phyloP scores from a whole-genome alignment of 192 early-diverging fungal species.

The Linnemannia exigua region DNA sequence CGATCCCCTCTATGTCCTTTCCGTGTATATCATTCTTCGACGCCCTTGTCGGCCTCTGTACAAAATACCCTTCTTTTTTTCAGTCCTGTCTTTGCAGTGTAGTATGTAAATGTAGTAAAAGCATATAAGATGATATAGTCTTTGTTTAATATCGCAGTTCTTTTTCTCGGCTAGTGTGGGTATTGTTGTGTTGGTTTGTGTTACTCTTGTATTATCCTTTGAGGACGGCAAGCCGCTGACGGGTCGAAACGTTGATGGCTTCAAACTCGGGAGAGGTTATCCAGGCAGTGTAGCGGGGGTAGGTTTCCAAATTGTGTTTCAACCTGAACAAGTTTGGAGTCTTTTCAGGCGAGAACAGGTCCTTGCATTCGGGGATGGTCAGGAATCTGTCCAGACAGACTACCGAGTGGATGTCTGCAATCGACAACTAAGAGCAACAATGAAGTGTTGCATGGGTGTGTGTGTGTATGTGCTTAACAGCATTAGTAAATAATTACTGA shows the following conservation, averaged over 20 bases:
- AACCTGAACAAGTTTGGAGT: conserved; percentile 37
- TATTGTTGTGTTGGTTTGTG: too few species aligned
- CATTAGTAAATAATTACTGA: conserved; percentile 6
- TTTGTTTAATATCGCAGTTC: too few species aligned
- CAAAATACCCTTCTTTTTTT: background rate
- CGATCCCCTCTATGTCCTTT: background rate
- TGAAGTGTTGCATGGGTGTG: too few species aligned
- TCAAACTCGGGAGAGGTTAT: conserved; percentile 35
- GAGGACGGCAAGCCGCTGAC: conserved; percentile 35
- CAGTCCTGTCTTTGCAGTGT: background rate
- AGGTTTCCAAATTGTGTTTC: conserved; percentile 15
- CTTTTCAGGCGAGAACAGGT: conserved; percentile 15
- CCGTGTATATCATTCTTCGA: conserved; percentile 5
- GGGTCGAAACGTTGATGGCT: conserved; percentile 37
- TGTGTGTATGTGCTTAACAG: background rate
- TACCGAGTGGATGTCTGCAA: conserved; percentile 42
- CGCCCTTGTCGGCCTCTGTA: background rate
- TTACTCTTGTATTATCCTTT: conserved; percentile 10
- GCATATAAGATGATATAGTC: too few species aligned
- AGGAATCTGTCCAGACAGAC: conserved; percentile 40
- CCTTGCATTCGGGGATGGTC: conserved; percentile 42
- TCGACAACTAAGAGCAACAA: conserved; percentile 10
- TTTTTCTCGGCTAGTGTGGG: too few species aligned
- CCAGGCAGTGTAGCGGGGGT: conserved; percentile 28
- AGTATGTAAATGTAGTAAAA: too few species aligned